Percentiles rank a stretch among this genome's conserved stretches.
Evolutionary conservation across 306 rosid species (phyloP).

Genomic region (Vigna trinervia): DNA sequence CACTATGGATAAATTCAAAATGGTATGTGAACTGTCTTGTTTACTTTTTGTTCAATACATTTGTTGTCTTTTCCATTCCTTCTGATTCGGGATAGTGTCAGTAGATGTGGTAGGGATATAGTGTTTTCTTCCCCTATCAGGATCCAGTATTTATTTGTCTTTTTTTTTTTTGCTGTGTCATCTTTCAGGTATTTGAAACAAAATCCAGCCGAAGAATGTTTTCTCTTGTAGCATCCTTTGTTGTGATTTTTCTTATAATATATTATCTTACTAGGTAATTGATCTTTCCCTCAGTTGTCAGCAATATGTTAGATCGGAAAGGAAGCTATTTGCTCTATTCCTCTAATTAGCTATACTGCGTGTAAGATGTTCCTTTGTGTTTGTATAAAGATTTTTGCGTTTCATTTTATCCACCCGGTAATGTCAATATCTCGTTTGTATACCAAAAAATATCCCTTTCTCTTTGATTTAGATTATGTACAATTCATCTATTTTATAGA

Average conservation of each 20-base stretch:
- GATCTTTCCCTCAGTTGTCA: conserved; percentile 34
- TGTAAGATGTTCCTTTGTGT: conserved; percentile 28
- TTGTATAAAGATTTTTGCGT: conserved; percentile 51
- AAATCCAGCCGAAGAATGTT: conserved; percentile 94
- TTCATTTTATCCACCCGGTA: conserved; percentile 28
- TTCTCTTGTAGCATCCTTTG: conserved; percentile 82
- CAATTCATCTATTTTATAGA: conserved; percentile 8
- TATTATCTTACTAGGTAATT: conserved; percentile 78
- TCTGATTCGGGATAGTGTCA: conserved; percentile 5
- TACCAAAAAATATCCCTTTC: not conserved
- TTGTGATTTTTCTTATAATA: conserved; percentile 79
- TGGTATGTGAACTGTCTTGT: conserved; percentile 54
- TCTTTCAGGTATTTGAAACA: conserved; percentile 87
- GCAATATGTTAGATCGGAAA: conserved; percentile 37
- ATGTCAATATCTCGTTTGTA: conserved; percentile 35
- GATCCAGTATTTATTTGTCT: conserved; percentile 8
- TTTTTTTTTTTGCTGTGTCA: conserved; percentile 30
- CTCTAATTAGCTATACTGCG: conserved; percentile 47
- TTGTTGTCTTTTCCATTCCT: not conserved
- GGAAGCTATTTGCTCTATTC: conserved; percentile 35
- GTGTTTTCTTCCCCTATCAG: conserved; percentile 9
- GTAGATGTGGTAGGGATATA: not conserved
- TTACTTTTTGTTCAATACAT: not conserved
- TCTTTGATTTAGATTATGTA: not conserved
- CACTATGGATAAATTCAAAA: conserved; percentile 93